These are phyloP conservation scores for Obelidium mucronatum DNA, from an alignment of 192 early-diverging fungal species.

Conservation along the genomic window DNA sequence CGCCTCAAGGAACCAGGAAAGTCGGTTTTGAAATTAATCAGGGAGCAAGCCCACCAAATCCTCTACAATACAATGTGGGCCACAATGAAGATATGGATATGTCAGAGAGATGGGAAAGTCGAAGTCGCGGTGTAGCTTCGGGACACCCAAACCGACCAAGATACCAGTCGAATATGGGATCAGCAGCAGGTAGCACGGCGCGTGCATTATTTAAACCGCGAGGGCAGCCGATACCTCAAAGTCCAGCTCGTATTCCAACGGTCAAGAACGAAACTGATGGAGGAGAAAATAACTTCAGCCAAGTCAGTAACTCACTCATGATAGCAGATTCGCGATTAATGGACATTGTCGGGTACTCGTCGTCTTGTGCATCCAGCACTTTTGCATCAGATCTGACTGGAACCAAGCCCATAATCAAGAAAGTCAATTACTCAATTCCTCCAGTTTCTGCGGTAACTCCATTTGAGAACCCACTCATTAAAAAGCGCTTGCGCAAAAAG, in stretches of 20 bases:
- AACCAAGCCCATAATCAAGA: background rate
- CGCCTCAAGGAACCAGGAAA: background rate
- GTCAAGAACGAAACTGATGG: slow-evolving; percentile 12
- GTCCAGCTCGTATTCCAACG: slow-evolving; percentile 9
- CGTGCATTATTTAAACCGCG: background rate
- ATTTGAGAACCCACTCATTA: slow-evolving; percentile 31
- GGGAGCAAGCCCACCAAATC: background rate
- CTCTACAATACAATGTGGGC: background rate
- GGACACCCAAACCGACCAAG: slow-evolving; percentile 6
- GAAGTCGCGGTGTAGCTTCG: background rate
- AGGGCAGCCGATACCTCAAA: background rate
- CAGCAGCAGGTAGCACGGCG: background rate
- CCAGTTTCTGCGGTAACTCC: slow-evolving; percentile 9
- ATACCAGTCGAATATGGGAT: background rate
- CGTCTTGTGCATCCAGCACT: background rate
- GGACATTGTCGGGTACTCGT: background rate
- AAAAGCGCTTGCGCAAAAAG: slow-evolving; percentile 13
- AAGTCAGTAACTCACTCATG: too few species aligned
- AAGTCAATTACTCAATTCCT: slow-evolving; percentile 20
- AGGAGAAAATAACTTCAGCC: background rate
- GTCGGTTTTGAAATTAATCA: background rate
- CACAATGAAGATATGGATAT: background rate
- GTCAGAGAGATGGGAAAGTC: background rate
- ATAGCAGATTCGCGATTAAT: slow-evolving; percentile 6
- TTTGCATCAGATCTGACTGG: background rate